These are phyloP conservation scores for Phaeosphaeriaceae sp. DNA, from an alignment of 2,329 filamentous ascomycete genomes.

Conservation along the genomic window DNA sequence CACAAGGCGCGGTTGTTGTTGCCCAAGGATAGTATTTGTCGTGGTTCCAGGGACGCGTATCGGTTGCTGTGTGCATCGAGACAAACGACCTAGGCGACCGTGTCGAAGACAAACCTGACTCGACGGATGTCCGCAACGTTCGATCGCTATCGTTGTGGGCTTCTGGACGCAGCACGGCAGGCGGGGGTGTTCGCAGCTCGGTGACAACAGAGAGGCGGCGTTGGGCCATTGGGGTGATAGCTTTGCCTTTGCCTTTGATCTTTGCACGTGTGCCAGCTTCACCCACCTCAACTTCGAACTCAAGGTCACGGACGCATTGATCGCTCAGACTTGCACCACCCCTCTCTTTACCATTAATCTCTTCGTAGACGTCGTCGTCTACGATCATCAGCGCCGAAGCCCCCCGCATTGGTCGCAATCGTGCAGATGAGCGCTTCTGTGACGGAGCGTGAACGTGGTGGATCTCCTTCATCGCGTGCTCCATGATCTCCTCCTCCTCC, in stretches of 20 bases:
- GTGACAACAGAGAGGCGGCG: slow-evolving; percentile 23
- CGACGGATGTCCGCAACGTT: slow-evolving; percentile 20
- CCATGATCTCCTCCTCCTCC: slow-evolving; percentile 47
- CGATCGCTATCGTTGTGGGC: slow-evolving; percentile 28
- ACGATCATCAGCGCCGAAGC: slow-evolving; percentile 40
- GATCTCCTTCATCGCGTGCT: slow-evolving; percentile 42
- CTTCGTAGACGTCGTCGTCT: slow-evolving; percentile 43
- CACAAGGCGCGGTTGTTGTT: slow-evolving; percentile 42
- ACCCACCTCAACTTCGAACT: slow-evolving; percentile 12
- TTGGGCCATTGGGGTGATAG: slow-evolving; percentile 13
- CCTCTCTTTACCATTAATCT: slow-evolving; percentile 35
- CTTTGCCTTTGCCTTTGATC: slow-evolving; percentile 13
- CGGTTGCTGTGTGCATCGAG: slow-evolving; percentile 35
- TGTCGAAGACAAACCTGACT: slow-evolving; percentile 31
- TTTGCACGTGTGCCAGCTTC: slow-evolving; percentile 18
- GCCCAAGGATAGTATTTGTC: slow-evolving; percentile 58
- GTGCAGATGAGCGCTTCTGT: slow-evolving; percentile 43
- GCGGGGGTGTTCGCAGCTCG: slow-evolving; percentile 36
- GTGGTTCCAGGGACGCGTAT: slow-evolving; percentile 56
- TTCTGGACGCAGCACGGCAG: slow-evolving; percentile 30
- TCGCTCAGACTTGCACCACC: slow-evolving; percentile 4
- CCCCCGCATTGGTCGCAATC: slow-evolving; percentile 43
- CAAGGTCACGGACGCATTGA: slow-evolving; percentile 11
- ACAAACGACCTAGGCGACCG: slow-evolving; percentile 36
- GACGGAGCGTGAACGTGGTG: slow-evolving; percentile 36